Conservation (phyloP, 257 asterid species). For the Linderniella brevidens region DNA sequence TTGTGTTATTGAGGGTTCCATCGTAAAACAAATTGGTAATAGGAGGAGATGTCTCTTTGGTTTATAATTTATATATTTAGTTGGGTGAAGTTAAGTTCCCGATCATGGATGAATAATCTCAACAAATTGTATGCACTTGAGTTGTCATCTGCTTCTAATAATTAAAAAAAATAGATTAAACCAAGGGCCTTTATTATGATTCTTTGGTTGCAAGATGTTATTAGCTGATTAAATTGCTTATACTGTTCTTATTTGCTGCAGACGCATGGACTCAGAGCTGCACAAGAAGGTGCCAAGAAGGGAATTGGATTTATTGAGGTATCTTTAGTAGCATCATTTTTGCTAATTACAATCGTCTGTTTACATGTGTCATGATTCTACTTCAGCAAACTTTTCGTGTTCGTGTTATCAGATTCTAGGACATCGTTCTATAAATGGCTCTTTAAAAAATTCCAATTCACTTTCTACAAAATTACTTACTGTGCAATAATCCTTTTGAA, state of each 20-base stretch:
- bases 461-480: slow-evolving; percentile 1
- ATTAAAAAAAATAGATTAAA: too few relatives aligned
- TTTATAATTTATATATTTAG: too few relatives aligned
- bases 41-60: too few relatives aligned
- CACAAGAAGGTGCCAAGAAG: slow-evolving; percentile 54
- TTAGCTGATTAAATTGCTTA: not conserved
- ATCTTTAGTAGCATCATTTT: slow-evolving; percentile 5
- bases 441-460: not conserved
- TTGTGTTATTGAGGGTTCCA: too few relatives aligned
- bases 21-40: too few relatives aligned
- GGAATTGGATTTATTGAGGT: slow-evolving; percentile 85
- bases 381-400: not conserved
- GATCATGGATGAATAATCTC: too few relatives aligned
- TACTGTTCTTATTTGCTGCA: slow-evolving; percentile 14
- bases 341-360: not conserved
- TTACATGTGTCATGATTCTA: not conserved
- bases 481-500: slow-evolving; percentile 7
- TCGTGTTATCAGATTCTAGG: not conserved
- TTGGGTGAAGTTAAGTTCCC: too few relatives aligned
- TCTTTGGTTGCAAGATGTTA: not conserved
- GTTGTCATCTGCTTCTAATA: too few relatives aligned
- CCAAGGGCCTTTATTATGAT: not conserved
- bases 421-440: not conserved
- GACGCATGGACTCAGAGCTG: slow-evolving; percentile 92
- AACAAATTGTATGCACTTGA: too few relatives aligned